phyloP scores from a whole-genome alignment of 495 filamentous ascomycete species.

The Penicillium crystallinum region DNA sequence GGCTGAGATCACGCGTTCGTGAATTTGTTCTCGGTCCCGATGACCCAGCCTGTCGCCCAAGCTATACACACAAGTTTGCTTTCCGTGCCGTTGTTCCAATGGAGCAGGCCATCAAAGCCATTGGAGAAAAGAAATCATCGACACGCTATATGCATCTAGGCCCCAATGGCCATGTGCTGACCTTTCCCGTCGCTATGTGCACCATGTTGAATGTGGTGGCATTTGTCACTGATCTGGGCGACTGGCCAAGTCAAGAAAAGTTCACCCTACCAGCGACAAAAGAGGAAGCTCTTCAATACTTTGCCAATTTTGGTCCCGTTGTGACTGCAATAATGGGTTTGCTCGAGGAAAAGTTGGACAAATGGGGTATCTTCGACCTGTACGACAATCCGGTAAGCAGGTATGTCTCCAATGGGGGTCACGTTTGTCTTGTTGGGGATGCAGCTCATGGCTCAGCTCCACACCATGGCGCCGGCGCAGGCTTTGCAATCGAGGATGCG shows the following conservation, averaged over 20 bases:
- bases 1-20: constrained; percentile 51
- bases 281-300: neutral
- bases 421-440: constrained; percentile 46
- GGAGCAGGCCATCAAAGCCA: constrained; percentile 40
- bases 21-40: constrained; percentile 33
- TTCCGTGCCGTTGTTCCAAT: constrained; percentile 51
- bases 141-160: constrained; percentile 45
- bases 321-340: neutral
- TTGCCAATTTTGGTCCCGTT: neutral
- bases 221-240: constrained; percentile 24
- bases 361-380: constrained; percentile 57
- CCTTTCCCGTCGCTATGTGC: constrained; percentile 44
- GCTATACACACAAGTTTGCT: constrained; percentile 46
- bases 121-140: constrained; percentile 44
- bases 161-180: constrained; percentile 41
- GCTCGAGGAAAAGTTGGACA: neutral
- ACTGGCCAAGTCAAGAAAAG: constrained; percentile 26
- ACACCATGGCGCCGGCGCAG: constrained; percentile 51
- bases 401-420: no score
- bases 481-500: constrained; percentile 52
- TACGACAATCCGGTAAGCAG: constrained; percentile 39
- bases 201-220: constrained; percentile 40
- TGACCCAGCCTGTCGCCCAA: constrained; percentile 28
- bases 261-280: neutral
- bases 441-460: constrained; percentile 41